A percentile compares a stretch with the other conserved stretches of the same genome.
Evolutionary conservation across 805 yeast genomes (phyloP).

Genomic region (Hanseniaspora occidentalis): DNA sequence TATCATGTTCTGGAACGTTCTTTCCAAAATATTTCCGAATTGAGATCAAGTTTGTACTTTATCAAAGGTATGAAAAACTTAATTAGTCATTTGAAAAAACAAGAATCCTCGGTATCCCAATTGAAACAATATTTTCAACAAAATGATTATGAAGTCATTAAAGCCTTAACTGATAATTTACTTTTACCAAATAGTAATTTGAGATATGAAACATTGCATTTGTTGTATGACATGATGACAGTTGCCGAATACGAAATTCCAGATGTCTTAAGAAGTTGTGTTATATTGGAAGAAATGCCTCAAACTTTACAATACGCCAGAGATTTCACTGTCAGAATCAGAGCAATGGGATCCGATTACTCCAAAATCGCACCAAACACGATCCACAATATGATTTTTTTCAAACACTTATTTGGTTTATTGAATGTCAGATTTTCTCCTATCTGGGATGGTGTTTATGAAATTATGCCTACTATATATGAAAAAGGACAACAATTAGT

Average conservation of each 20-base stretch:
- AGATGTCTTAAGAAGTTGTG: conserved; percentile 35
- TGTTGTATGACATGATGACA: conserved; percentile 26
- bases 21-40: conserved; percentile 15
- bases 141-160: not conserved
- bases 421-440: conserved; percentile 71
- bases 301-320: conserved; percentile 57
- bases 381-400: conserved; percentile 21
- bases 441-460: conserved; percentile 66
- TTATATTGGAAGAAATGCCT: conserved; percentile 61
- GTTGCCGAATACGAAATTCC: conserved; percentile 21
- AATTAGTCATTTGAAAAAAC: conserved; percentile 5
- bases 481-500: conserved; percentile 30
- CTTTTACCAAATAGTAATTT: conserved; percentile 36
- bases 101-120: conserved; percentile 3
- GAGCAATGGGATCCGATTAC: conserved; percentile 41
- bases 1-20: conserved; percentile 12
- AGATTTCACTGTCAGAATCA: conserved; percentile 56
- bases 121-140: not conserved
- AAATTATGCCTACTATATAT: conserved; percentile 38
- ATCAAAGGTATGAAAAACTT: conserved; percentile 24
- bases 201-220: conserved; percentile 39
- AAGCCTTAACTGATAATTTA: conserved; percentile 25
- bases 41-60: conserved; percentile 27
- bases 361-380: conserved; percentile 19
- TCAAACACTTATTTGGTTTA: conserved; percentile 52